Percentiles rank a stretch among this genome's conserved stretches.
These are phyloP conservation scores for Exsudoporus floridanus DNA, from an alignment of 1,284 basidiomycete genomes.

Conservation along the genomic window DNA sequence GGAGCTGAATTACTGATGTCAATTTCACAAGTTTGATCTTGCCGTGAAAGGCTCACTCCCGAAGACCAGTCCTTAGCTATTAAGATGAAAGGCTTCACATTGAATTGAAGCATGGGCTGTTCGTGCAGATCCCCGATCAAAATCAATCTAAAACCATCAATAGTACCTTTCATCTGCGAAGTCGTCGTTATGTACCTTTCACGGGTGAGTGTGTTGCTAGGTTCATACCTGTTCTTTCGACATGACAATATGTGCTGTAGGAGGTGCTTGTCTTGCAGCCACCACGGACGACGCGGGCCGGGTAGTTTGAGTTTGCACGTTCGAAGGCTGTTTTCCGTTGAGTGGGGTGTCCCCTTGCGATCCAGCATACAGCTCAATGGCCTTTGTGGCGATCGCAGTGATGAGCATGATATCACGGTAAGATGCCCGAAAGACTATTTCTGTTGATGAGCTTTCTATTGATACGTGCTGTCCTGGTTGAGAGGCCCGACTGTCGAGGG, in stretches of 20 bases:
- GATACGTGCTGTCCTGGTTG: constrained; percentile 76
- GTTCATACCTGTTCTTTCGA: constrained; percentile 74
- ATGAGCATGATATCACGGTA: constrained; percentile 93
- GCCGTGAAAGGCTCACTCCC: constrained; percentile 54
- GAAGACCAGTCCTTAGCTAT: constrained; percentile 92
- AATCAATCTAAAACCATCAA: constrained; percentile 91
- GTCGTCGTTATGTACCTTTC: background rate
- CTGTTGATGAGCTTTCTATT: constrained; percentile 81
- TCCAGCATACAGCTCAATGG: constrained; percentile 56
- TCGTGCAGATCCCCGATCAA: constrained; percentile 96
- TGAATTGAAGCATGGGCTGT: constrained; percentile 90
- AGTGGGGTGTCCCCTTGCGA: constrained; percentile 32
- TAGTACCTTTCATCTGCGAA: constrained; percentile 70
- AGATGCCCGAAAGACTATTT: constrained; percentile 90
- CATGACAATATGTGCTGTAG: constrained; percentile 63
- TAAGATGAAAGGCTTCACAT: constrained; percentile 83
- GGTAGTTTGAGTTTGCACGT: constrained; percentile 2
- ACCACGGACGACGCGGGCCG: constrained; percentile 12
- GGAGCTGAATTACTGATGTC: constrained; percentile 52
- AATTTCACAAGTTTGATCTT: constrained; percentile 3
- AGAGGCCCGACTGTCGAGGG: constrained; percentile 81
- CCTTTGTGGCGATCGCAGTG: constrained; percentile 85
- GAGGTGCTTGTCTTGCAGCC: constrained; percentile 38
- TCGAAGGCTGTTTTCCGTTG: constrained; percentile 8
- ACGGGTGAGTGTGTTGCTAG: background rate